phyloP scores from a whole-genome alignment of 176 grass and related monocot genomes.

The Phoenix dactylifera region DNA sequence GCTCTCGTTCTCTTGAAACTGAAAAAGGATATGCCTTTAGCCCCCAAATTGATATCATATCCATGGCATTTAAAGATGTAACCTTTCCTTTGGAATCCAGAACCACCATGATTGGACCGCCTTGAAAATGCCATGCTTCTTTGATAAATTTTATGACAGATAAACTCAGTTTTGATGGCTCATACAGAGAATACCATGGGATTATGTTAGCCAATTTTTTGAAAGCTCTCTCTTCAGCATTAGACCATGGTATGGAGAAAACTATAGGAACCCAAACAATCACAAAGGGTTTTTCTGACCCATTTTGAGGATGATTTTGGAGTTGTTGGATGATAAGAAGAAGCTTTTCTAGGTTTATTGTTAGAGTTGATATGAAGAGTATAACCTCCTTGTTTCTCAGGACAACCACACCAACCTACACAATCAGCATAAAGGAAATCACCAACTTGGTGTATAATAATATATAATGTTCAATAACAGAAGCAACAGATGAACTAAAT shows the following conservation, averaged over 20 bases:
- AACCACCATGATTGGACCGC: conserved; percentile 11
- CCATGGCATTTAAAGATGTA: conserved; percentile 10
- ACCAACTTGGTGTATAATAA: too few relatives aligned
- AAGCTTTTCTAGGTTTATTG: conserved; percentile 9
- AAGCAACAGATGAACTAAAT: too few relatives aligned
- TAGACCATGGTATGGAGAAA: not conserved
- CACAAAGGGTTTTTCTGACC: not conserved
- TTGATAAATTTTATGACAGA: conserved; percentile 14
- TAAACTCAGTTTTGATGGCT: conserved; percentile 14
- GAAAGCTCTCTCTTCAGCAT: not conserved
- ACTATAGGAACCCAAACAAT: conserved; percentile 11
- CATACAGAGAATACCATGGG: conserved; percentile 9
- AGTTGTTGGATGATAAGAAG: conserved; percentile 10
- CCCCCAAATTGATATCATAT: conserved; percentile 18
- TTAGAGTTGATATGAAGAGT: conserved; percentile 11
- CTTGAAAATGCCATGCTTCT: conserved; percentile 16
- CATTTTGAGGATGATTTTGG: not conserved
- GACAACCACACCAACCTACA: conserved; percentile 13
- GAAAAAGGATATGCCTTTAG: conserved; percentile 16
- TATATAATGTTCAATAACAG: too few relatives aligned
- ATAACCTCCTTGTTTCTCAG: conserved; percentile 12
- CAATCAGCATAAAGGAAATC: not conserved
- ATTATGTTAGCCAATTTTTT: conserved; percentile 1
- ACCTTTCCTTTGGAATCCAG: conserved; percentile 11
- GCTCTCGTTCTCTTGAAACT: conserved; percentile 9